Evolutionary conservation across 352 stramenopile genomes (phyloP), one percentile per base, ranked within the genome.

Genomic region (Peronospora belbahrii): DNA sequence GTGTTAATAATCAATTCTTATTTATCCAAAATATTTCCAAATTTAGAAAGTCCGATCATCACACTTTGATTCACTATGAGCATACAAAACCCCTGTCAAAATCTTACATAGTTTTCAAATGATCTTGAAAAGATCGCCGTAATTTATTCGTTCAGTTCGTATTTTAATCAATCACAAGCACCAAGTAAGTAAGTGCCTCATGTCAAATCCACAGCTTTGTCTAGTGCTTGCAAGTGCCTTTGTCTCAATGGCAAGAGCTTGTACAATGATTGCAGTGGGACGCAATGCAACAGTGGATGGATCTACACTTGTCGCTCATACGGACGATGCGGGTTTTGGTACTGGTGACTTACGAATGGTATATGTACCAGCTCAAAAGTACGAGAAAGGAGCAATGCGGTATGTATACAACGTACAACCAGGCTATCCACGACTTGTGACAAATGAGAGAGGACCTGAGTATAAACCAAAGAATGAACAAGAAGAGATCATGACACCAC

Each of bases 271-370:
- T 38, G 77, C 74, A 6, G 76, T 95, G 9, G 86, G 85, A 15
- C 64, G 59, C 28, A 72, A 87, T 37, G 90, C 86, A 1, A 87
- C 79, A 7, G 40, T 56, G 1, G 84, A 96, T 45, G 89, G 90
- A 35, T 90, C 83, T 14, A 90, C 87, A 27, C 60, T 97, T 34
- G 70, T 94, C 23, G 89, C 86, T 1, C 88, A 97, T 61, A 97
- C 82, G 15, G 82, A 94, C 40, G 82, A 94, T 40, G 79, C 82
- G 1, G 82, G 82, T 4, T 76, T 76, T 35, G 74, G 79, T 20
- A 80, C 88, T 4, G 86, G 85, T 11, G 91, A 97, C 51, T 69
- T 95, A 20, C 82, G 92, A 5, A 67, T 98, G 14, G 83, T 95
- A 30, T 84, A 83, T 24, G 85, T 98, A 23, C 91, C 91, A 7